A percentile compares a stretch with the other conserved stretches of the same genome.
Evolutionary conservation across 345 rosid genomes (phyloP).

Genomic region (Rhodomyrtus tomentosa): DNA sequence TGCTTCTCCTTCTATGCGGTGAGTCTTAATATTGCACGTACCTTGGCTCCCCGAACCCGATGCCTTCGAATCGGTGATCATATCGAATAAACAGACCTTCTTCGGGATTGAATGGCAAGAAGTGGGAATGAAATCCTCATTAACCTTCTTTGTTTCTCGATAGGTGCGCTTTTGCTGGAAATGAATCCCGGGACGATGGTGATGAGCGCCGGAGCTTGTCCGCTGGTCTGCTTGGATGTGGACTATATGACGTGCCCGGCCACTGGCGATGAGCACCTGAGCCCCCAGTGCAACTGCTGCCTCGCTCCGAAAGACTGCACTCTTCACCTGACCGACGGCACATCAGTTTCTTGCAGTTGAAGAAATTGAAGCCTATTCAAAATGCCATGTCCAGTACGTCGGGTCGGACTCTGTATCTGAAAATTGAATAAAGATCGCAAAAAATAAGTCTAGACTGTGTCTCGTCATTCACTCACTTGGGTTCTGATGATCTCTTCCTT

Average conservation of each 20-base stretch:
- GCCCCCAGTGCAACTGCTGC: constrained; percentile 39
- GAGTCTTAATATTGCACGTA: background rate
- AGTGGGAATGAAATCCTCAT: background rate
- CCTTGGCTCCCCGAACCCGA: too few relatives aligned
- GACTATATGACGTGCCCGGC: constrained; percentile 37
- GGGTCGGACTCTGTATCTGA: background rate
- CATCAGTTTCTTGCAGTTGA: constrained; percentile 8
- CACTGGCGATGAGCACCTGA: constrained; percentile 24
- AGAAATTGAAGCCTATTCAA: background rate
- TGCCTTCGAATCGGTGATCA: too few relatives aligned
- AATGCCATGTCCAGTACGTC: background rate
- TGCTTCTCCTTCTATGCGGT: background rate
- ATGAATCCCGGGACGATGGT: background rate
- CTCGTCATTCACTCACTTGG: background rate
- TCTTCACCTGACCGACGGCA: constrained; percentile 31
- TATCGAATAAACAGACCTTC: background rate
- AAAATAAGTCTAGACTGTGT: background rate
- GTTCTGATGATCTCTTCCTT: background rate
- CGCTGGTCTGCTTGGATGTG: constrained; percentile 24
- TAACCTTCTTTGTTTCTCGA: background rate
- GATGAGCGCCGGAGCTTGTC: background rate
- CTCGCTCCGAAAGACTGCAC: constrained; percentile 38
- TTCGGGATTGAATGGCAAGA: background rate
- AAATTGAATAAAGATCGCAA: background rate
- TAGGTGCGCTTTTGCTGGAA: background rate